Base-by-base conservation (phyloP, 352 stramenopile genomes). In the Halophytophthora polymorphica region DNA sequence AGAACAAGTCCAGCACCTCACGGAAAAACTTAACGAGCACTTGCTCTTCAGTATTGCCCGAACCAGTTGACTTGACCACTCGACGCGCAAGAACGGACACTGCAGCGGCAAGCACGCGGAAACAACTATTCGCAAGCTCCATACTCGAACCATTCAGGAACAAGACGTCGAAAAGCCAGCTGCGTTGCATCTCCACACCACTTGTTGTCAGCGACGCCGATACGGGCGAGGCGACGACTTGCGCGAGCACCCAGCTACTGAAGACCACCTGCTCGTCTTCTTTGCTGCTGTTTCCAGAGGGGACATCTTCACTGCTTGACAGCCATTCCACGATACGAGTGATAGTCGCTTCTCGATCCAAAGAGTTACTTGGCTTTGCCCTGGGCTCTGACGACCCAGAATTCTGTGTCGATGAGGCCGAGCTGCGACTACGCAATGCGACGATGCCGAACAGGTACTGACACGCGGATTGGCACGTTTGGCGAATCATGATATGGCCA, bases 151-250 rank as follows among this genome's bases (percentile, higher is more conserved):
- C 50, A 21, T 52, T 76, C 18, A 89, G 58, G 15, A 84, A 72
- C 4, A 83, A 18, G 3, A 77, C 22, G 41, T 89, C 77, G 45
- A 91, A 88, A 0, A 91, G 34, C 77, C 77, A 88, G 1, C 61
- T 79, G 11, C 80, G 64, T 18, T 65, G 56, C 11, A 22, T 52
- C 61, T 69, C 61, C 6, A 64, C 52, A 13, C 44, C 53, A 41
- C 28, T n/a, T 10, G 18, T 25, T 25, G 38, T 23, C 34, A 50
- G 50, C 28, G 52, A 38, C 19, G 33, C 22, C 11, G 56, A 50
- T 0, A 14, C 17, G 8, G 69, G 61, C 19, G 49, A 36, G 7
- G 49, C 50, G 1, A 70, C 57, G 33, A 52, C 38, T 36, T 70
- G 23, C 12, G 62, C 23, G 2, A 82, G 43, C 15, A 79, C 44